Conservation (phyloP, 495 filamentous ascomycete species). For the Hyaloscypha variabilis region DNA sequence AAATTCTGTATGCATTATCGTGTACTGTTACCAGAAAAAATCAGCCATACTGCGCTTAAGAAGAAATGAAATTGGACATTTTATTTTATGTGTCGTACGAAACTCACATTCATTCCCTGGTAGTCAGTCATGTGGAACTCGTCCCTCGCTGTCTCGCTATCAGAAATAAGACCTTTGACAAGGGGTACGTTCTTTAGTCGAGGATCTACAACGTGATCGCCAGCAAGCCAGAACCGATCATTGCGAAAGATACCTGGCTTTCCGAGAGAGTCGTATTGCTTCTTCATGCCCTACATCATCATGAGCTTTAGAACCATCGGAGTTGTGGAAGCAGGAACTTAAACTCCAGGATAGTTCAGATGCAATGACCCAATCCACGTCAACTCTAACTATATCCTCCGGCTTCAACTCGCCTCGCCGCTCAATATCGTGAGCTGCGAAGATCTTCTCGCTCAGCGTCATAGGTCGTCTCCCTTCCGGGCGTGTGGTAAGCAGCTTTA, state of each 20-base stretch:
- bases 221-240: slow-evolving; percentile 51
- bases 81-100: too few relatives aligned
- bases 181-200: slow-evolving; percentile 38
- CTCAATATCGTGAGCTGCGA: slow-evolving; percentile 42
- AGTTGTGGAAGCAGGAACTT: slow-evolving; percentile 10
- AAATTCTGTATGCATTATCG: slow-evolving; percentile 53
- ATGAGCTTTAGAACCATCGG: neutral
- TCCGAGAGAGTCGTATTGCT: slow-evolving; percentile 38
- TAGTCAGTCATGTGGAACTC: slow-evolving; percentile 49
- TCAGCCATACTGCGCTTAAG: too few relatives aligned
- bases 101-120: slow-evolving; percentile 44
- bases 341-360: slow-evolving; percentile 45
- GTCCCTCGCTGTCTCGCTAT: slow-evolving; percentile 37
- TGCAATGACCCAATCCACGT: slow-evolving; percentile 47
- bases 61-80: too few relatives aligned
- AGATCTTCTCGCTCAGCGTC: slow-evolving; percentile 47
- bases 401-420: slow-evolving; percentile 37
- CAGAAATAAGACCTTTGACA: slow-evolving; percentile 39
- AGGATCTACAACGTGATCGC: slow-evolving; percentile 50
- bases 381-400: slow-evolving; percentile 42
- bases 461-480: slow-evolving; percentile 39
- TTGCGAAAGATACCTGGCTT: slow-evolving; percentile 46
- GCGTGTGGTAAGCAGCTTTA: slow-evolving; percentile 17
- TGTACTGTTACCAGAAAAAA: slow-evolving; percentile 34
- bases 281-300: slow-evolving; percentile 39